Conservation (phyloP, 2,329 filamentous ascomycete genomes). For the Fusarium equiseti region DNA sequence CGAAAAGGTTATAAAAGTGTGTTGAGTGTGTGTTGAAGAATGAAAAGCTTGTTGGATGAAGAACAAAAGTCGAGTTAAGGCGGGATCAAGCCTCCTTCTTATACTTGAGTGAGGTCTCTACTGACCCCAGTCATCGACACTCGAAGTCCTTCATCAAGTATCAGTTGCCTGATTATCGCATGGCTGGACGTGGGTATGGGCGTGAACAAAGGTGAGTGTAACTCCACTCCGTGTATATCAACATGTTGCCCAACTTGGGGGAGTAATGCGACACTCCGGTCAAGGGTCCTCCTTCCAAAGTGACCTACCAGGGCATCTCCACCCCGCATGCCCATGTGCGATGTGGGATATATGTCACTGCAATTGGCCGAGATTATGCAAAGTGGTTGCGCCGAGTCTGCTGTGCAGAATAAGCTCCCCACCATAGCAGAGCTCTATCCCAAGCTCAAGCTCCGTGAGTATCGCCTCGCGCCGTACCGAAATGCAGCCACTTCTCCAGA, state of each 20-base stretch:
- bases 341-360: constrained; percentile 15
- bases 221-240: constrained; percentile 37
- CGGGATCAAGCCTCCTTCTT: constrained; percentile 42
- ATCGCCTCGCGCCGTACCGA: constrained; percentile 32
- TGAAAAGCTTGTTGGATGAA: constrained; percentile 44
- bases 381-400: constrained; percentile 29
- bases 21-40: constrained; percentile 33
- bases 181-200: constrained; percentile 34
- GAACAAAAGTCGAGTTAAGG: constrained; percentile 29
- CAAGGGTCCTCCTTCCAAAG: constrained; percentile 19
- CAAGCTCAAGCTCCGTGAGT: constrained; percentile 24
- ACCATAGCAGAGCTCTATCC: constrained; percentile 18
- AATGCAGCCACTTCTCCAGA: constrained; percentile 15
- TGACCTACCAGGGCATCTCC: constrained; percentile 4
- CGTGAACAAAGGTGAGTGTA: constrained; percentile 25
- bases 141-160: constrained; percentile 8
- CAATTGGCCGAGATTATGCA: constrained; percentile 36
- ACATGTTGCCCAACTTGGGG: constrained; percentile 19
- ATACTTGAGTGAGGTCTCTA: constrained; percentile 35
- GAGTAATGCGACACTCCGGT: constrained; percentile 23
- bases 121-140: constrained; percentile 21
- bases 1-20: constrained; percentile 39
- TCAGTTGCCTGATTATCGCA: constrained; percentile 45
- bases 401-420: constrained; percentile 30
- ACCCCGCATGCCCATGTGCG: constrained; percentile 41